Conservation (phyloP, 768 basidiomycete species). For the Aureoboletus auriporus region DNA sequence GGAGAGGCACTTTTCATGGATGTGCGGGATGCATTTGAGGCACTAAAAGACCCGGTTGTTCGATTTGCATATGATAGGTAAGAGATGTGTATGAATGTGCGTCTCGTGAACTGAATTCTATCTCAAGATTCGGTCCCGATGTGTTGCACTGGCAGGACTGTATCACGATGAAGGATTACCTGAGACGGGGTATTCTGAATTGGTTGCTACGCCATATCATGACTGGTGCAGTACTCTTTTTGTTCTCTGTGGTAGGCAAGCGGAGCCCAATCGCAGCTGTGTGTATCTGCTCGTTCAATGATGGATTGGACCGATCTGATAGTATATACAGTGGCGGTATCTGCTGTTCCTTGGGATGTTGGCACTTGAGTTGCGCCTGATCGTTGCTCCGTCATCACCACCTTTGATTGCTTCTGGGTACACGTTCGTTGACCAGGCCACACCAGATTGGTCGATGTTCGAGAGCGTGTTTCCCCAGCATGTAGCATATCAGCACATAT, state of each 20-base stretch:
- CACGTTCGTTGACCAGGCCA: conserved; percentile 20
- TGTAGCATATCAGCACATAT: conserved; percentile 71
- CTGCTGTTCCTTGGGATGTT: conserved; percentile 61
- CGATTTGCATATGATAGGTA: conserved; percentile 87
- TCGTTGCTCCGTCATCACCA: conserved; percentile 45
- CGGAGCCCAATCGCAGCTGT: conserved; percentile 63
- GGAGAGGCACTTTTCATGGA: conserved; percentile 66
- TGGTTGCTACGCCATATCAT: conserved; percentile 66
- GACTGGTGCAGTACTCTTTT: conserved; percentile 50
- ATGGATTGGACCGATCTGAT: conserved; percentile 12
- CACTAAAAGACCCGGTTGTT: conserved; percentile 69
- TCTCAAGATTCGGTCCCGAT: conserved; percentile 69
- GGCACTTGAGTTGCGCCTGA: conserved; percentile 59
- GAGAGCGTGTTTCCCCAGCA: conserved; percentile 54
- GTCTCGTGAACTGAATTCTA: background rate
- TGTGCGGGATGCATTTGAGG: conserved; percentile 73
- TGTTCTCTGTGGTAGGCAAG: conserved; percentile 60
- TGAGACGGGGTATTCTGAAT: conserved; percentile 59
- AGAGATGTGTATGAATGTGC: conserved; percentile 13
- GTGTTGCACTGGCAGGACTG: conserved; percentile 66
- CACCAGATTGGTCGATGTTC: conserved; percentile 28
- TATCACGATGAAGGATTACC: conserved; percentile 64
- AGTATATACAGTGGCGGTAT: conserved; percentile 66
- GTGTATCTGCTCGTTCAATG: conserved; percentile 30
- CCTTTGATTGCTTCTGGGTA: conserved; percentile 9